Evolutionary conservation across 2,329 filamentous ascomycete genomes (phyloP), one percentile per base, ranked within the genome.

Genomic region (Sporothrix variecibatus): DNA sequence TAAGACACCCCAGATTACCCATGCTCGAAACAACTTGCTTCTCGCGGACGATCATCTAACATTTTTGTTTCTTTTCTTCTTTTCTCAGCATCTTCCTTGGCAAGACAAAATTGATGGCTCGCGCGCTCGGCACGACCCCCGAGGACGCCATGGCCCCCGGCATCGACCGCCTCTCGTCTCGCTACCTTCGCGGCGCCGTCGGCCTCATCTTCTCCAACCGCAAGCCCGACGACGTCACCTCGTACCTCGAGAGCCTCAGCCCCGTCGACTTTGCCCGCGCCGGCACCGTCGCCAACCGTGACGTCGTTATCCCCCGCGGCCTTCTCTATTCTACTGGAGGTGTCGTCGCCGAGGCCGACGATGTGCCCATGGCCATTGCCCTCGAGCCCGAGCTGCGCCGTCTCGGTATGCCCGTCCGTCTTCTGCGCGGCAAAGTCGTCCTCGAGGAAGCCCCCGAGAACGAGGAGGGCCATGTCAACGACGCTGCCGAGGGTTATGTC

Each of bases 41-140:
- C 11, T 26, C 40, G 15, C 17, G 2, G 17, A 4, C 38, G 2
- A 9, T n/a, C 34, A 2, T 56, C 51, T 56, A 56, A 28, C 20
- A 26, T 46, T 31, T 43, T 12, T 9, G 46, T 1, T 43, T 26
- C 9, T 69, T 40, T 53, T 38, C 51, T 40, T 17, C 38, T 46
- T 60, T n/a, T 46, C 79, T 46, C 79, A 96, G 95, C 79, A 87
- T 99, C 82, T 98, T 98, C 90, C 98, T 98, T 84, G 96, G 95
- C 85, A 99, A 98, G 87, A 98, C 95, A 75, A 98, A 98, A 86
- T 95, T 99, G 83, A 98, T 98, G 94, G 91, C 93, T 79, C 95
- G 96, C 85, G 95, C 96, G 74, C 92, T 99, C 34, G 96, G 96
- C 81, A 89, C 89, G 77, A 91, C 87, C 72, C 87, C 91, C 78